Base-by-base conservation (phyloP, 2,329 filamentous ascomycete genomes). In the Mariannaea sp. region DNA sequence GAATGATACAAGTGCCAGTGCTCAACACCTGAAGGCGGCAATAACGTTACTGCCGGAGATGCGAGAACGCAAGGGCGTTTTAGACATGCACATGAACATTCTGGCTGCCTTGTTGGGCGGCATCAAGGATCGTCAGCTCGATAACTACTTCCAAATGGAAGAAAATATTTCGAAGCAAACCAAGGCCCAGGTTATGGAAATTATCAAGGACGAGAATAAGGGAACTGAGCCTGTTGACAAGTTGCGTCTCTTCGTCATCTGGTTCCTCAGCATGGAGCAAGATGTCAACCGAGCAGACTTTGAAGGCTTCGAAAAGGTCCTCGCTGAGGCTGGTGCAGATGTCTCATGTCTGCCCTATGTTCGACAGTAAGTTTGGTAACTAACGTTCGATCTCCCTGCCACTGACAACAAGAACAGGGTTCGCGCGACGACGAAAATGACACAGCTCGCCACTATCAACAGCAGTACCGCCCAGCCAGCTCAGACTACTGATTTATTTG, bases 1-100 rank as follows among this genome's bases (percentile, higher is more conserved):
- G 64, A 92, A 91, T 61, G 92, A 97, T 68, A 91, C 89, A 1
- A 89, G 88, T 63, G 87, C 91, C 32, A 96, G 91, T 52, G 92
- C 94, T 13, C 90, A 95, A 65, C 94, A 99, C 71, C 81, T 99
- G 39, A 99, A 97, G 74, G 91, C 92, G 3, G 95, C 93, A 10
- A 96, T 99, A 65, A 96, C 93, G 0, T 77, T 96, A 17, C 79
- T 99, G 12, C 95, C 94, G 0, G 93, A 97, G 71, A 80, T 99
- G 61, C 82, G 92, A 58, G 94, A 97, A 72, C 86, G 94, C 54
- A 99, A 99, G 71, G 86, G 87, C n/a, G 83, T 88, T 16, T 82
- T 99, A 5, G 94, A 97, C 69, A 97, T 97, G 89, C 94, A 99
- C 71, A 99, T 99, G 94, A 97, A 96, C 70, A 96, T 97, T 54